These are phyloP conservation scores for Paraphaeosphaeria sporulosa DNA, from an alignment of 2,329 filamentous ascomycete species.

Conservation along the genomic window DNA sequence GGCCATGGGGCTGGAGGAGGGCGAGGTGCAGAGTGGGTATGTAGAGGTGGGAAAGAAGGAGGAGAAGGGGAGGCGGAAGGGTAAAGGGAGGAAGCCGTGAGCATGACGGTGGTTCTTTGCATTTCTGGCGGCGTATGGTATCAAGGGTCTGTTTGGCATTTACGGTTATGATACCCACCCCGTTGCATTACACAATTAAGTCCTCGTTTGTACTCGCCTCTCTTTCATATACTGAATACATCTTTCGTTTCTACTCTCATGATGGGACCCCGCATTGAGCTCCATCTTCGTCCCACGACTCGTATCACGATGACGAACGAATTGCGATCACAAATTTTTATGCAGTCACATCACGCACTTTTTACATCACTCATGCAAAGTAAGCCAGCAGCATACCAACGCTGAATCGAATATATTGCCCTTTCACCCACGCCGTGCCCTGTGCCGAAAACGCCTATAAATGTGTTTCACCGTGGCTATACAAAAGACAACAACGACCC, in stretches of 20 bases:
- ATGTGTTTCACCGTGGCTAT: constrained; percentile 4
- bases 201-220: neutral
- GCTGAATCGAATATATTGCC: neutral
- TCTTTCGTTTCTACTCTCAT: neutral
- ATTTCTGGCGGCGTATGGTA: constrained; percentile 3
- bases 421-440: neutral
- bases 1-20: constrained; percentile 71
- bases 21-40: constrained; percentile 61
- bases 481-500: neutral
- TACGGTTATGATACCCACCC: constrained; percentile 7
- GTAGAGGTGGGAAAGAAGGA: constrained; percentile 40
- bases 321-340: too few species aligned
- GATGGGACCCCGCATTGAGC: too few species aligned
- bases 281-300: too few species aligned
- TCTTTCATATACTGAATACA: neutral
- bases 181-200: neutral
- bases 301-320: too few species aligned
- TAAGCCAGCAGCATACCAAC: too few species aligned
- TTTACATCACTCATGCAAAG: too few species aligned
- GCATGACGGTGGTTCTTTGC: constrained; percentile 7
- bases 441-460: neutral
- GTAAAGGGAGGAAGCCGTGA: constrained; percentile 37
- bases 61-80: constrained; percentile 34
- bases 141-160: neutral
- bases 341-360: too few species aligned